phyloP scores from a whole-genome alignment of 202 grass and related monocot genomes.

The Schoenoplectus tabernaemontani region DNA sequence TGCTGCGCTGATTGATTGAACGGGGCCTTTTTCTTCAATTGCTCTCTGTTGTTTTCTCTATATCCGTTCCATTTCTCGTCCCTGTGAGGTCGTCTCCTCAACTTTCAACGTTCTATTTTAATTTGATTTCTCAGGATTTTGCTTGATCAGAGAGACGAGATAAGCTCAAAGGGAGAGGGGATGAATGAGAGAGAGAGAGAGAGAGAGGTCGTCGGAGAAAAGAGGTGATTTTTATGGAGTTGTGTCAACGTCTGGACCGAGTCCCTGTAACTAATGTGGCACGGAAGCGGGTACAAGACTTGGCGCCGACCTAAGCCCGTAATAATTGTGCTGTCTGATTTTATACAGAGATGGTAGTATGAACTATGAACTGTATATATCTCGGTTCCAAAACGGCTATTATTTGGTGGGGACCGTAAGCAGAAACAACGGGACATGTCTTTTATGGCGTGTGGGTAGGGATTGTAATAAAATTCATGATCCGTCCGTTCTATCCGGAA shows the following conservation, averaged over 20 bases:
- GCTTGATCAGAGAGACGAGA: neutral
- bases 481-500: too few species aligned
- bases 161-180: conserved; percentile 12
- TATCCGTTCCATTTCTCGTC: neutral
- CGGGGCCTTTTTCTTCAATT: neutral
- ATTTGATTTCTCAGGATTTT: neutral
- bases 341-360: neutral
- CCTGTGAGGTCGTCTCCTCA: neutral
- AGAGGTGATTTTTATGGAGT: conserved; percentile 17
- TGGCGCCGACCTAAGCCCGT: conserved; percentile 3
- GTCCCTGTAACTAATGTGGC: conserved; percentile 10
- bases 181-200: neutral
- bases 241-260: conserved; percentile 14
- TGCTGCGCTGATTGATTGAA: neutral
- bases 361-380: neutral
- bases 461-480: too few species aligned
- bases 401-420: neutral
- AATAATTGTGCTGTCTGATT: conserved; percentile 3
- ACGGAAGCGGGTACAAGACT: neutral
- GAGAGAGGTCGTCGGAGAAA: neutral
- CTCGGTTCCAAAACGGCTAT: too few species aligned
- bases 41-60: neutral
- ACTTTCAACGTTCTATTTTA: neutral
- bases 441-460: neutral
- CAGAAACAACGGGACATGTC: neutral